Conservation (phyloP, 2,329 filamentous ascomycete species). For the Diaporthe ampelina region DNA sequence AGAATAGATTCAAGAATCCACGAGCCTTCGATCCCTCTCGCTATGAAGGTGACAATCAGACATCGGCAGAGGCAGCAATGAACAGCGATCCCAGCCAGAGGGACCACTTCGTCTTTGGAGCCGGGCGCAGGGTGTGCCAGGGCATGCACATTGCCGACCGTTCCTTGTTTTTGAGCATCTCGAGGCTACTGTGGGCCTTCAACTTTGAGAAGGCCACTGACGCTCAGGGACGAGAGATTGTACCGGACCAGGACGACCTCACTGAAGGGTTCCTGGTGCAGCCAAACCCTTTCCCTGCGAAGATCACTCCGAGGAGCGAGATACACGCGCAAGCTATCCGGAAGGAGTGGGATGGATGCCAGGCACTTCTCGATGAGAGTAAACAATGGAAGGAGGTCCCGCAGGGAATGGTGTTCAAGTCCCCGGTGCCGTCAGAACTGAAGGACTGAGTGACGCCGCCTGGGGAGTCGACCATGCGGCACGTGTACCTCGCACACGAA, state of each 20-base stretch:
- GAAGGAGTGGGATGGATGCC: constrained; percentile 36
- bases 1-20: constrained; percentile 56
- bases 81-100: constrained; percentile 53
- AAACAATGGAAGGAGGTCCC: constrained; percentile 41
- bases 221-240: constrained; percentile 23
- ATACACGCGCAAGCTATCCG: constrained; percentile 5
- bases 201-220: constrained; percentile 41
- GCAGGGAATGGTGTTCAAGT: constrained; percentile 32
- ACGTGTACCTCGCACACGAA: background rate
- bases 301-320: constrained; percentile 33
- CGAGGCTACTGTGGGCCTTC: constrained; percentile 64
- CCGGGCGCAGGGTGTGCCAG: constrained; percentile 69
- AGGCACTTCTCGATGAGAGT: constrained; percentile 27
- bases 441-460: background rate
- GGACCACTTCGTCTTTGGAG: constrained; percentile 69
- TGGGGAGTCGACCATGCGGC: background rate
- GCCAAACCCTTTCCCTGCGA: constrained; percentile 35
- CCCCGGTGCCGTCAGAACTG: background rate
- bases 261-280: constrained; percentile 32
- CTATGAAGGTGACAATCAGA: constrained; percentile 48
- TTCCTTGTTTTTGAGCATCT: constrained; percentile 61
- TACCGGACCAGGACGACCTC: constrained; percentile 20
- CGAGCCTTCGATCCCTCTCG: constrained; percentile 58
- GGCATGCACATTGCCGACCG: constrained; percentile 68
- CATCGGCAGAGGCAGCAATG: constrained; percentile 47